Evolutionary conservation across 2,329 filamentous ascomycete genomes (phyloP).

Genomic region (Aureobasidium mangrovei): DNA sequence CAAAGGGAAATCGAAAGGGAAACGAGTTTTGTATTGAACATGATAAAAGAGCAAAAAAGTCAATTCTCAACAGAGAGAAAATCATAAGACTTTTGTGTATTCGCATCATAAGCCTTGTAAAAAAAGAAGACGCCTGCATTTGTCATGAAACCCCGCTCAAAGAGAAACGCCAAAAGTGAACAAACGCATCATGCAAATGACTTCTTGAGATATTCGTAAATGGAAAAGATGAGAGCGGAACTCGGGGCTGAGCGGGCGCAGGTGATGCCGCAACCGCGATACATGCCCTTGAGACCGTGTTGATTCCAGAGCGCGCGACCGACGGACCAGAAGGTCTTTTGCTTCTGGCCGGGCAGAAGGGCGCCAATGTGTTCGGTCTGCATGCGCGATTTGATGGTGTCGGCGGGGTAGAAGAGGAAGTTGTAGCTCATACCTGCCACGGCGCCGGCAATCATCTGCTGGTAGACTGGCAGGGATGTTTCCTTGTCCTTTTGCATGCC

Average conservation of each 20-base stretch:
- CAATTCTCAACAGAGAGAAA: background rate
- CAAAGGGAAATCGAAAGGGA: too few species aligned
- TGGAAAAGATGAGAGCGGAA: slow-evolving; percentile 95
- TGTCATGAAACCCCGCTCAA: too few species aligned
- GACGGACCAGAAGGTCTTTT: slow-evolving; percentile 61
- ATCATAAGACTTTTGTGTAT: background rate
- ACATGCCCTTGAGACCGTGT: slow-evolving; percentile 75
- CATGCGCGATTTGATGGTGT: slow-evolving; percentile 96
- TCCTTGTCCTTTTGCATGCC: slow-evolving; percentile 31
- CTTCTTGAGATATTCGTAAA: slow-evolving; percentile 79
- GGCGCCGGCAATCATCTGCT: slow-evolving; percentile 81
- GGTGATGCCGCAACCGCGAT: slow-evolving; percentile 91
- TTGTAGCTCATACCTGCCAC: slow-evolving; percentile 90
- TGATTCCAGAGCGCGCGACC: slow-evolving; percentile 67
- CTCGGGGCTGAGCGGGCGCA: slow-evolving; percentile 80
- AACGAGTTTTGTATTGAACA: background rate
- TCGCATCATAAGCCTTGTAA: background rate
- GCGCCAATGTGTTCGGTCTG: slow-evolving; percentile 65
- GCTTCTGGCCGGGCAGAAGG: slow-evolving; percentile 40
- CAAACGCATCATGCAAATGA: slow-evolving; percentile 40
- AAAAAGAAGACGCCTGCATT: background rate
- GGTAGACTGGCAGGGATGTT: slow-evolving; percentile 60
- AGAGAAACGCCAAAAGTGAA: background rate
- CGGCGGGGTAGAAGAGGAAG: slow-evolving; percentile 92
- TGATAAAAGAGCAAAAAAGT: background rate